These are phyloP conservation scores for Globisporangium orthogonon DNA, from an alignment of 352 stramenopile genomes.

Conservation along the genomic window DNA sequence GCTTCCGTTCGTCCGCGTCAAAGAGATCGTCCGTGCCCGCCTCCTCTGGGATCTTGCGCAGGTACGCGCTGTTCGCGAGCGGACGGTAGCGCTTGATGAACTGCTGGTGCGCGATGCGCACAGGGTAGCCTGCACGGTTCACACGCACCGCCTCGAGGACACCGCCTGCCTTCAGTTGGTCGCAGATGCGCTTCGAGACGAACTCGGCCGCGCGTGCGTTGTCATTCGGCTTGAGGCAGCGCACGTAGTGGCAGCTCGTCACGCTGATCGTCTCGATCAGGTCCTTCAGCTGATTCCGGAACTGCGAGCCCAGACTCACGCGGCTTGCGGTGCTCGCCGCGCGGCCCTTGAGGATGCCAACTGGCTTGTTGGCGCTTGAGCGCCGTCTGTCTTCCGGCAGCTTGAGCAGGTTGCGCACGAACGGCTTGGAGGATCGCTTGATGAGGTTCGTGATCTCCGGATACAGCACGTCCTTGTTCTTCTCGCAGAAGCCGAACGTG, in stretches of 20 bases:
- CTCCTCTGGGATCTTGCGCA: slow-evolving; percentile 55
- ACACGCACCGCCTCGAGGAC: slow-evolving; percentile 99
- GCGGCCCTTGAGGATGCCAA: slow-evolving; percentile 26
- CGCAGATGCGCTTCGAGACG: slow-evolving; percentile 89
- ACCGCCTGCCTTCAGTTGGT: slow-evolving; percentile 97
- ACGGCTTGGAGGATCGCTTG: slow-evolving; percentile 59
- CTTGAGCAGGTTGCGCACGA: slow-evolving; percentile 58
- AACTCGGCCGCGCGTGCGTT: slow-evolving; percentile 82
- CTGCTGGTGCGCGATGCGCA: slow-evolving; percentile 92
- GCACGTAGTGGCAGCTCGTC: slow-evolving; percentile 96
- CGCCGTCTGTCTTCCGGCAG: slow-evolving; percentile 8
- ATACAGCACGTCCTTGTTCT: slow-evolving; percentile 93
- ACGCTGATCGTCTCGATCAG: slow-evolving; percentile 92
- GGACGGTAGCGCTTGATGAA: slow-evolving; percentile 90
- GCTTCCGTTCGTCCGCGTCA: slow-evolving; percentile 48
- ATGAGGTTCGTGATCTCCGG: slow-evolving; percentile 76
- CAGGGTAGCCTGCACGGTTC: slow-evolving; percentile 95
- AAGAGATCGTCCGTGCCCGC: slow-evolving; percentile 42
- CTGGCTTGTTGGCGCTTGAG: slow-evolving; percentile 11
- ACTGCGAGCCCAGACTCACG: slow-evolving; percentile 83
- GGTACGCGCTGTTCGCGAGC: slow-evolving; percentile 57
- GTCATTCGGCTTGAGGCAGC: slow-evolving; percentile 99
- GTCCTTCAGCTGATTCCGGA: slow-evolving; percentile 88
- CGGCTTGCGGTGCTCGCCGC: slow-evolving; percentile 30
- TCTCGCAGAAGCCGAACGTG: slow-evolving; percentile 93